Base-by-base conservation (phyloP, 2,329 filamentous ascomycete species). In the Alternaria gansuensis region DNA sequence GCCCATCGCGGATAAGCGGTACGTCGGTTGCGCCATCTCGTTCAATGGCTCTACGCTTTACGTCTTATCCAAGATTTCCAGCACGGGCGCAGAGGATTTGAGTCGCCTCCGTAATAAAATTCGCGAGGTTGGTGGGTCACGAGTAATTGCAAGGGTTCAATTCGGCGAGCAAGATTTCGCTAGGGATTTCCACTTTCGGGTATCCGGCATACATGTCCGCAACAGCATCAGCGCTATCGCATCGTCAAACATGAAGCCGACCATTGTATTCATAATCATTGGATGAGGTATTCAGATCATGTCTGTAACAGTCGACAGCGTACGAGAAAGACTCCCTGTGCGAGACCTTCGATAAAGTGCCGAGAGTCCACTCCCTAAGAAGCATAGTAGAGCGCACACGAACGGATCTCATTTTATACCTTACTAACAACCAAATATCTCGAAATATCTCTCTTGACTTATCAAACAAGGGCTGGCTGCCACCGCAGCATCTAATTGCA, bases 151-250 rank as follows among this genome's bases (percentile, higher is more conserved):
- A 51, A 52, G 54, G 54, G 45, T 40, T 46, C 45, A 51, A 52
- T 17, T 44, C 24, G 44, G 43, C 28, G 17, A 41, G 44, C 46
- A 60, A 54, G 52, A 39, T 56, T 48, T 56, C 51, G 56, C 55
- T 59, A 59, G 37, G 33, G 46, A 34, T 11, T 28, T 23, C 43
- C 51, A 46, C 37, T 45, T 52, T 56, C 52, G 51, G 51, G 28
- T 58, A 49, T 45, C 54, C 57, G 52, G 49, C 48, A 54, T 29
- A 36, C 44, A 59, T 43, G 31, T 56, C 57, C 60, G 57, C 48
- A 55, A 43, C n/a, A 52, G 37, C 40, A 51, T 23, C 48, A 39
- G 17, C 40, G 41, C 41, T 45, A 34, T 31, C 29, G 33, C 37
- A 39, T 54, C 41, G 37, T 48, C 51, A 29, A 36, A 59, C 23